These are phyloP conservation scores for Colletotrichum kahawae DNA, from an alignment of 2,329 filamentous ascomycete genomes.

Conservation along the genomic window DNA sequence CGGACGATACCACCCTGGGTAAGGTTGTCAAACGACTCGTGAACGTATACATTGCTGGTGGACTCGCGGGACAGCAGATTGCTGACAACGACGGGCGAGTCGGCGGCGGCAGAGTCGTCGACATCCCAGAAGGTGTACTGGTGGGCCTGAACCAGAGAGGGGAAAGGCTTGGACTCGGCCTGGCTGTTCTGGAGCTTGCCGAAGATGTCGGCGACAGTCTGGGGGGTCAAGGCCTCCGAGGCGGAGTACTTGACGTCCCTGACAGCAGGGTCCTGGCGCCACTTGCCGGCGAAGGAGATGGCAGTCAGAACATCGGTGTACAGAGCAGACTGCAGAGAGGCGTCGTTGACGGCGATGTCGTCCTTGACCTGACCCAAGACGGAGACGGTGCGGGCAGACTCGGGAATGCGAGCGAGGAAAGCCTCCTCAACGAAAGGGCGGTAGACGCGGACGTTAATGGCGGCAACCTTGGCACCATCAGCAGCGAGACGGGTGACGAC, in stretches of 20 bases:
- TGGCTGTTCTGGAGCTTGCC: conserved; percentile 58
- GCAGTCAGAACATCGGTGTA: conserved; percentile 92
- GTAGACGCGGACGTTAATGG: conserved; percentile 92
- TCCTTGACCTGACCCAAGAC: conserved; percentile 89
- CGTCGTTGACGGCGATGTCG: conserved; percentile 74
- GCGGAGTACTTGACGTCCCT: conserved; percentile 91
- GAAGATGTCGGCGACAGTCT: conserved; percentile 54
- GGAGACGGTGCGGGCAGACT: conserved; percentile 75
- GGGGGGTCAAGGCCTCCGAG: conserved; percentile 60
- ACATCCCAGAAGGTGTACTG: conserved; percentile 96
- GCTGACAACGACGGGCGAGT: conserved; percentile 66
- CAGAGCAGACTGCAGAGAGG: conserved; percentile 79
- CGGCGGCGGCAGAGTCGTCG: conserved; percentile 72
- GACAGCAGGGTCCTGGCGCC: conserved; percentile 66
- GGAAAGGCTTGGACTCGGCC: conserved; percentile 45
- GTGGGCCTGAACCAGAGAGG: conserved; percentile 62
- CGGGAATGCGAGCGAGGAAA: conserved; percentile 82
- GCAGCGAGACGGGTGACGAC: conserved; percentile 75
- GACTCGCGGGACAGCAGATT: conserved; percentile 73
- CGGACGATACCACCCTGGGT: conserved; percentile 79
- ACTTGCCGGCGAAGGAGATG: conserved; percentile 77
- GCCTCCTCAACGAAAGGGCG: conserved; percentile 94
- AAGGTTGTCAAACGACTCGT: conserved; percentile 69
- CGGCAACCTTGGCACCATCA: conserved; percentile 79
- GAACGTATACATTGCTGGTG: conserved; percentile 65